These are phyloP conservation scores for Toxoplasma gondii DNA, from an alignment of 169 alveolate genomes.

Conservation along the genomic window DNA sequence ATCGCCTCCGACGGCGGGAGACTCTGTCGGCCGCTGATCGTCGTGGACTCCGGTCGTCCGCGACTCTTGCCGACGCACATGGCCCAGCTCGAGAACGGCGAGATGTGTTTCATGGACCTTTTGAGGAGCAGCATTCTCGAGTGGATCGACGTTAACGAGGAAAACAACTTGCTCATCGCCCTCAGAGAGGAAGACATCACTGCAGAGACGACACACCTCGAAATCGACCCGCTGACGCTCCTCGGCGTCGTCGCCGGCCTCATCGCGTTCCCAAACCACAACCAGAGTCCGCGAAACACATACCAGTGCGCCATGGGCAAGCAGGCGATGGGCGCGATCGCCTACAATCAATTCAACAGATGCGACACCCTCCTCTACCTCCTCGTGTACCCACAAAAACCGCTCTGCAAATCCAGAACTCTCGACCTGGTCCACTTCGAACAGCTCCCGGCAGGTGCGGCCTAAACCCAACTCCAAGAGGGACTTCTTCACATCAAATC, in stretches of 20 bases:
- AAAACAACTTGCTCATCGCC: slow-evolving; percentile 96
- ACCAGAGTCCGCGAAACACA: slow-evolving; percentile 99
- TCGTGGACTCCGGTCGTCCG: slow-evolving; percentile 94
- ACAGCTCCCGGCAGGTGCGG: slow-evolving; percentile 98
- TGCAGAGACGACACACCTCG: slow-evolving; percentile 97
- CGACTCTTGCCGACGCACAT: slow-evolving; percentile 73
- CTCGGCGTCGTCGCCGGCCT: slow-evolving; percentile 99
- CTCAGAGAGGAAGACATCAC: slow-evolving; percentile 90
- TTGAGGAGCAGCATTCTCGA: slow-evolving; percentile 94
- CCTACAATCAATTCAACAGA: slow-evolving; percentile 87
- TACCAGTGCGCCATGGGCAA: slow-evolving; percentile 99
- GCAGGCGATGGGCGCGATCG: slow-evolving; percentile 99
- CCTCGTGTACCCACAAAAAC: slow-evolving; percentile 97
- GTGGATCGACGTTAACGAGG: slow-evolving; percentile 99
- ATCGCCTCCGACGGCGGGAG: slow-evolving; percentile 99
- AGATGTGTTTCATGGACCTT: slow-evolving; percentile 87
- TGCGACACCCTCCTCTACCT: slow-evolving; percentile 76
- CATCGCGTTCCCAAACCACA: slow-evolving; percentile 99
- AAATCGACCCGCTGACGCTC: slow-evolving; percentile 97
- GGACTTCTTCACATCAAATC: background rate
- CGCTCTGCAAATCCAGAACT: slow-evolving; percentile 97
- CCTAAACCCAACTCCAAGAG: background rate
- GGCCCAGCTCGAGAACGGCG: slow-evolving; percentile 81
- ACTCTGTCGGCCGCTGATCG: slow-evolving; percentile 96
- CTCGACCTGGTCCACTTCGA: slow-evolving; percentile 95